phyloP scores from a whole-genome alignment of 805 yeast species.

The Zygoascus biomembranicola region DNA sequence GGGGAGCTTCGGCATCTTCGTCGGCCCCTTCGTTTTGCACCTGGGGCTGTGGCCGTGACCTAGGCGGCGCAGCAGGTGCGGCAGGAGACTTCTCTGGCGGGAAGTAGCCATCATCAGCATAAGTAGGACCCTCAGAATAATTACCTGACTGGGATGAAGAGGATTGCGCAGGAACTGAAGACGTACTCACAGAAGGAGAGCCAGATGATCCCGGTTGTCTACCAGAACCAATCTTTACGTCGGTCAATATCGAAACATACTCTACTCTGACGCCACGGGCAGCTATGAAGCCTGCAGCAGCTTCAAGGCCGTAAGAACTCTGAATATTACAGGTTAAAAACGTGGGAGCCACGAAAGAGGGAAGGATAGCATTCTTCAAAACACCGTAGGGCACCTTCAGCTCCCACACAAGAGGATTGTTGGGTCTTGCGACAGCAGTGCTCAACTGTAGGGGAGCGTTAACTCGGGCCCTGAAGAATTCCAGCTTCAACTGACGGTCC shows the following conservation, averaged over 20 bases:
- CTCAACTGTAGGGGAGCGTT: conserved; percentile 7
- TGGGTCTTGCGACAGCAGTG: conserved; percentile 5
- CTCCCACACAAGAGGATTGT: conserved; percentile 11
- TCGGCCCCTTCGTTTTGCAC: too few relatives aligned
- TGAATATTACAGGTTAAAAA: conserved; percentile 50
- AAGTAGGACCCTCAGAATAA: too few relatives aligned
- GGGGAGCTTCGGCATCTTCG: too few relatives aligned
- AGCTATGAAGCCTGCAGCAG: conserved; percentile 27
- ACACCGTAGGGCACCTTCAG: conserved; percentile 14
- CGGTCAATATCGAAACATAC: conserved; percentile 11
- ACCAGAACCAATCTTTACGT: conserved; percentile 15
- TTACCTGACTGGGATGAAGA: too few relatives aligned
- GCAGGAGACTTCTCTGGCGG: too few relatives aligned
- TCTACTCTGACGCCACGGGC: conserved; percentile 6
- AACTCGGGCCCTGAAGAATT: conserved; percentile 20
- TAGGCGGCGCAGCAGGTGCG: too few relatives aligned
- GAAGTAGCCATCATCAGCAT: too few relatives aligned
- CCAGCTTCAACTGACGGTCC: conserved; percentile 13
- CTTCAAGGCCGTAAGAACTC: conserved; percentile 35
- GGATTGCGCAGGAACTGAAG: too few relatives aligned
- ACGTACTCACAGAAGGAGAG: too few relatives aligned
- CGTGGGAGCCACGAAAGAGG: conserved; percentile 43
- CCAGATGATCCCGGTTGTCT: not conserved
- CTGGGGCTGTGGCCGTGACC: too few relatives aligned
- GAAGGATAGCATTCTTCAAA: conserved; percentile 36